phyloP scores from a whole-genome alignment of 2,329 filamentous ascomycete genomes.

The Chaetothyriales sp. region DNA sequence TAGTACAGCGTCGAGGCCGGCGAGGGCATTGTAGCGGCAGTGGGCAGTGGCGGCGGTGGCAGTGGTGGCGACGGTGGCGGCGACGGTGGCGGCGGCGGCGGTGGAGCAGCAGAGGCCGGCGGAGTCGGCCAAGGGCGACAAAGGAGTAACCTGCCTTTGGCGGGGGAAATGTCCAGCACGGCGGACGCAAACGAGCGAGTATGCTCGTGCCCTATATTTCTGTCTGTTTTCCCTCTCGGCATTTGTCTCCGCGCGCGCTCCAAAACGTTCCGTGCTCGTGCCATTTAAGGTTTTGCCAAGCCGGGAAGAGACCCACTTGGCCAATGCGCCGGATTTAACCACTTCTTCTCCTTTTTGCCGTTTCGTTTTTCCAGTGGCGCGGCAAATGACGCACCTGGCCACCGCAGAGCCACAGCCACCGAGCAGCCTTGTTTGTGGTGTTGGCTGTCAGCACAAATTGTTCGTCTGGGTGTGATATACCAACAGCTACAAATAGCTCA shows the following conservation, averaged over 20 bases:
- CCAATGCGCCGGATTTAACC: background rate
- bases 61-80: background rate
- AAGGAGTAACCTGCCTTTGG: background rate
- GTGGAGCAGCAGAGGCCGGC: background rate
- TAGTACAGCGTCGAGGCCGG: slow-evolving; percentile 52
- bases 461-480: background rate
- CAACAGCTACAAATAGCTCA: background rate
- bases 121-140: background rate
- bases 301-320: background rate
- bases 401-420: background rate
- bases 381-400: background rate
- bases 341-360: background rate
- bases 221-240: background rate
- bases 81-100: background rate
- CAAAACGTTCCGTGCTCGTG: background rate
- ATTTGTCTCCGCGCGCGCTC: too few species aligned
- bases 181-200: background rate
- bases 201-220: background rate
- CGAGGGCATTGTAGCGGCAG: slow-evolving; percentile 25
- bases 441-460: background rate
- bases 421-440: background rate
- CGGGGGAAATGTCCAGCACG: background rate
- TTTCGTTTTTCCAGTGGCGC: background rate
- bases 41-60: background rate
- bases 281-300: background rate